Conservation (phyloP, 176 grass and related monocot species). For the Oryza nivara region DNA sequence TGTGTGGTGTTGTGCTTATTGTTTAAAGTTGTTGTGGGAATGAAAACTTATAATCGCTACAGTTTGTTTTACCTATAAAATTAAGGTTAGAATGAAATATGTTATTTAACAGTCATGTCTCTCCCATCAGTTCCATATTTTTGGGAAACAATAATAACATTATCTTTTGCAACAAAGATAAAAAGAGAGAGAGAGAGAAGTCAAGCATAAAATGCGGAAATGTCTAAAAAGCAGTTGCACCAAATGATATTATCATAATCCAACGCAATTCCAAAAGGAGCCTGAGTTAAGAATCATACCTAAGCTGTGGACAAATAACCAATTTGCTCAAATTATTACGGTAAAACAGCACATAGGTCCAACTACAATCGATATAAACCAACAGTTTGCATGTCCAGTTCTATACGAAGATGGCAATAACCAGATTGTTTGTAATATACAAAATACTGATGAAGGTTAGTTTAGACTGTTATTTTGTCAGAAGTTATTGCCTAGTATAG, state of each 20-base stretch:
- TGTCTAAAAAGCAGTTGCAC: neutral
- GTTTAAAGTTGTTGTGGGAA: neutral
- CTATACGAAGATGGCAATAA: slow-evolving; percentile 19
- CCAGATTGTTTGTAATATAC: slow-evolving; percentile 15
- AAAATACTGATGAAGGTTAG: neutral
- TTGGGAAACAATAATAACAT: neutral
- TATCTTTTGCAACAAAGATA: neutral
- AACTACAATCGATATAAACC: neutral
- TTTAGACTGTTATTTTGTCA: slow-evolving; percentile 26
- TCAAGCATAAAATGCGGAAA: neutral
- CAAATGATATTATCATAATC: neutral
- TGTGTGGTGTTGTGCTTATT: neutral
- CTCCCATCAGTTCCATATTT: neutral
- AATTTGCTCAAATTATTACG: neutral
- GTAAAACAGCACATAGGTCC: neutral
- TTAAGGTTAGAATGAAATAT: neutral
- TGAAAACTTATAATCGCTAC: neutral
- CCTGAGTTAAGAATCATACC: neutral
- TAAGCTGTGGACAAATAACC: neutral
- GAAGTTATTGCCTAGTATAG: neutral
- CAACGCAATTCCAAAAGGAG: neutral
- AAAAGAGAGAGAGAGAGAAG: neutral
- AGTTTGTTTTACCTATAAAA: neutral
- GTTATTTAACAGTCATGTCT: neutral
- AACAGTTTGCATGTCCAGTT: slow-evolving; percentile 12